Evolutionary conservation across 2,329 filamentous ascomycete genomes (phyloP), one percentile per base, ranked within the genome.

Genomic region (Apiospora aurea): DNA sequence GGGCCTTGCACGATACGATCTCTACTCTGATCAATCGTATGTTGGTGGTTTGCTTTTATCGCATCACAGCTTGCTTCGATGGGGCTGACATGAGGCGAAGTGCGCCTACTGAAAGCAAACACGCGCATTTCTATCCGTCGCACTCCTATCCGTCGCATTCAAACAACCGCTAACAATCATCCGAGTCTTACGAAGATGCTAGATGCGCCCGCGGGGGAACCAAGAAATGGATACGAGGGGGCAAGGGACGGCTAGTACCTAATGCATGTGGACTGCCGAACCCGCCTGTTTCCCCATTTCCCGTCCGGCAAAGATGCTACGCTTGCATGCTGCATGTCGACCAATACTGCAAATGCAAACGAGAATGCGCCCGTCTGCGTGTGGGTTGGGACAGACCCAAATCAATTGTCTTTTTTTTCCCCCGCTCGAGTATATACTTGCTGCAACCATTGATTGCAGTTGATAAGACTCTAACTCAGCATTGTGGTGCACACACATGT

Each of bases 61-160:
- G 57, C 29, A 64, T 41, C 34, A 38, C 34, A 34, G 34, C 10
- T 24, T 24, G 34, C 34, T 38, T 38, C 26, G 26, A 29, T 29
- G 57, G 57, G 57, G 57, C 57, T 64, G 57, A 41, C 18, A 41
- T 64, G 57, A 64, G 57, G 57, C 57, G 57, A 64, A 21, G 34
- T 2, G 18, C 57, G 10, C 34, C 7, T 24, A 38, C 38, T 29
- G 29, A 61, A n/a, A 61, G 49, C 49, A 51, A 51, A 51, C 49
- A 51, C 6, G 7, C 49, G 7, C n/a, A 51, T 10, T 38, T 29
- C 26, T 29, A 29, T 29, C 26, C 18, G 26, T 53, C 29, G 6
- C 53, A 34, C 21, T 21, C 53, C 26, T 29, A 29, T 29, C 26
- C 18, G 26, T 53, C 29, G 6, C 53, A 34, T 38, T 21, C 53